Evolutionary conservation across 129 eudicot species (phyloP).

Genomic region (Flaveria trinervia): DNA sequence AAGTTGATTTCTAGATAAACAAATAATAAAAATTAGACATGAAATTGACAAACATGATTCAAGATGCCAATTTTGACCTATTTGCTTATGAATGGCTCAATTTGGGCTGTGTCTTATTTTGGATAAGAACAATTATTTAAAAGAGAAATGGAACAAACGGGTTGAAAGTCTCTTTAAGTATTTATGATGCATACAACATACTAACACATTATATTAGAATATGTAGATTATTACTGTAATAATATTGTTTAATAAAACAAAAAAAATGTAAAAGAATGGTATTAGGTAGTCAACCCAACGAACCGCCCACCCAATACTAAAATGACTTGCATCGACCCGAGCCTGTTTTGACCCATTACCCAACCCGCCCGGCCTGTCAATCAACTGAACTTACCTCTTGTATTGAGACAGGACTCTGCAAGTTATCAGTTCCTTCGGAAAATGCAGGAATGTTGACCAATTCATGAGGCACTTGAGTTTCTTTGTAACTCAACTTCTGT

Average conservation of each 20-base stretch:
- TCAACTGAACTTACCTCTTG: constrained; percentile 47
- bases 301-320: neutral
- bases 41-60: neutral
- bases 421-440: constrained; percentile 31
- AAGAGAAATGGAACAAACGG: neutral
- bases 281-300: neutral
- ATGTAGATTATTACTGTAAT: neutral
- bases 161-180: neutral
- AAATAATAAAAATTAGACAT: constrained; percentile 19
- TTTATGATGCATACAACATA: neutral
- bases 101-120: neutral
- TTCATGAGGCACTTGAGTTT: constrained; percentile 30
- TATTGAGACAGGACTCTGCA: constrained; percentile 36
- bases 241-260: neutral
- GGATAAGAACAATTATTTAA: neutral
- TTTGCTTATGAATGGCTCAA: neutral
- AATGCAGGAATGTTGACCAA: constrained; percentile 33
- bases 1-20: constrained; percentile 48
- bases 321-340: neutral
- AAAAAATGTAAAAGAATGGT: neutral
- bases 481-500: constrained; percentile 43
- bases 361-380: neutral
- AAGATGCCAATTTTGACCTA: neutral
- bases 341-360: neutral
- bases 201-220: neutral